These are phyloP conservation scores for Lasiodiplodia citricola DNA, from an alignment of 2,329 filamentous ascomycete genomes.

Conservation along the genomic window DNA sequence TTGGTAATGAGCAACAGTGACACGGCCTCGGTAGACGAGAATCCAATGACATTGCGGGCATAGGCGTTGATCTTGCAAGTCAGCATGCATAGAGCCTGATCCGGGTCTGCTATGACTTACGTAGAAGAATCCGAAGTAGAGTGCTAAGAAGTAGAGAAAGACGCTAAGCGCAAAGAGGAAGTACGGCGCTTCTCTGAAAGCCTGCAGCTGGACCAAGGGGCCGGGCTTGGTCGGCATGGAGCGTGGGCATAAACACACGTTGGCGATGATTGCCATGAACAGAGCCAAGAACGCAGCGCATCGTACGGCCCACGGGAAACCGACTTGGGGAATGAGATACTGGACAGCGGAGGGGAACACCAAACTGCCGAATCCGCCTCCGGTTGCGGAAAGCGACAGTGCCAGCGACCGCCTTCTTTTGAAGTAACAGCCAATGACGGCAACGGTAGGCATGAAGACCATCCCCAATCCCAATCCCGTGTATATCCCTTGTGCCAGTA, in stretches of 20 bases:
- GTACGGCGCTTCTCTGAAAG: not conserved
- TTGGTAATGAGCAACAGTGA: not conserved
- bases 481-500: not conserved
- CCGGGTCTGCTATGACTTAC: not conserved
- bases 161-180: not conserved
- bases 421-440: not conserved
- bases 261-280: not conserved
- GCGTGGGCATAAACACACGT: not conserved
- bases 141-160: not conserved
- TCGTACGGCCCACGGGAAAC: not conserved
- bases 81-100: not conserved
- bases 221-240: not conserved
- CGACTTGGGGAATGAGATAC: not conserved
- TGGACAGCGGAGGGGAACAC: not conserved
- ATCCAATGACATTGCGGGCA: not conserved
- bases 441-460: not conserved
- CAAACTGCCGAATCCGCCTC: not conserved
- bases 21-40: not conserved
- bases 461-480: not conserved
- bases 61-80: not conserved
- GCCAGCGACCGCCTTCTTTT: not conserved
- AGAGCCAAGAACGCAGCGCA: not conserved
- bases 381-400: not conserved
- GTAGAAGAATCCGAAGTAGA: not conserved
- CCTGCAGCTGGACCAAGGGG: not conserved